Conservation (phyloP, 805 yeast genomes). For the Schwanniomyces pseudopolymorphus region DNA sequence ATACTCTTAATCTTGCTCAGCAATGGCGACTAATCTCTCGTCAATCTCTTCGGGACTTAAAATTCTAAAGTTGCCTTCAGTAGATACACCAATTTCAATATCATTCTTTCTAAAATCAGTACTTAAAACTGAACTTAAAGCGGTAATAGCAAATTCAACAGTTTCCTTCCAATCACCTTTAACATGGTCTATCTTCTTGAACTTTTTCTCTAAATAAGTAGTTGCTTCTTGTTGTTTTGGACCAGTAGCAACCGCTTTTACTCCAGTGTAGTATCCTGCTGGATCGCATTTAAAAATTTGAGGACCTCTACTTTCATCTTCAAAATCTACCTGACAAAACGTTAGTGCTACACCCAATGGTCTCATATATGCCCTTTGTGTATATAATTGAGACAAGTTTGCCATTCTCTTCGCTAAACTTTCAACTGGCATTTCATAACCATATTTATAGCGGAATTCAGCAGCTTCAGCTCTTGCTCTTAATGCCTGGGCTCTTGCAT, state of each 20-base stretch:
- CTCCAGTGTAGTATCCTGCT: conserved; percentile 92
- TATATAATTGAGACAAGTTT: conserved; percentile 89
- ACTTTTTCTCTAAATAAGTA: conserved; percentile 85
- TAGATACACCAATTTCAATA: conserved; percentile 88
- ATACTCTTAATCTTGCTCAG: conserved; percentile 78
- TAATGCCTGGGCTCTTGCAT: conserved; percentile 84
- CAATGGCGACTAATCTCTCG: conserved; percentile 89
- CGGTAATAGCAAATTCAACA: conserved; percentile 85
- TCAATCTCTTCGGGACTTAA: conserved; percentile 87
- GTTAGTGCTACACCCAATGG: conserved; percentile 95
- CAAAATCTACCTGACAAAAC: conserved; percentile 64
- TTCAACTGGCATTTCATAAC: conserved; percentile 96
- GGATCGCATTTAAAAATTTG: conserved; percentile 92
- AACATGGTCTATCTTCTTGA: conserved; percentile 65
- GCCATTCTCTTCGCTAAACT: conserved; percentile 93
- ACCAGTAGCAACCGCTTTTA: conserved; percentile 91
- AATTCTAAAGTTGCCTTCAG: conserved; percentile 66
- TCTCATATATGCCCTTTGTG: conserved; percentile 98
- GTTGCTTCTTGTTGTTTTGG: conserved; percentile 96
- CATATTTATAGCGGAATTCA: conserved; percentile 90
- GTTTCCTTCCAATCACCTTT: conserved; percentile 86
- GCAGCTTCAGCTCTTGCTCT: conserved; percentile 96
- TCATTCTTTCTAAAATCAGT: conserved; percentile 94
- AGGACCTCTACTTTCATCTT: conserved; percentile 88
- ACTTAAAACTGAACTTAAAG: conserved; percentile 81